Base-by-base conservation (phyloP, 495 filamentous ascomycete genomes). In the Opeltia flavorubescens region DNA sequence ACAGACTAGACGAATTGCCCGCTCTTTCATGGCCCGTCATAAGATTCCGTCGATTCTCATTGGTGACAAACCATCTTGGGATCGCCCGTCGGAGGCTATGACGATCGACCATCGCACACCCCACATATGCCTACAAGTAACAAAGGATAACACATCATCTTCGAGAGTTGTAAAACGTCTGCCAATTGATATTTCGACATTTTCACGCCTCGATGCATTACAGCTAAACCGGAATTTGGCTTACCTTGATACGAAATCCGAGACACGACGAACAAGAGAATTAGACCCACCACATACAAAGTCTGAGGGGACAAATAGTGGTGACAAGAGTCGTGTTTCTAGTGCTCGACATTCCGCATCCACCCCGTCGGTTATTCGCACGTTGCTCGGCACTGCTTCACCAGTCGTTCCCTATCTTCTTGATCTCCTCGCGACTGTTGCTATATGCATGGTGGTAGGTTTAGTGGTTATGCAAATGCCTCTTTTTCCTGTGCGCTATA, bases 181-280 rank as follows among this genome's bases (percentile, higher is more conserved):
- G 18, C 83, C 83, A 12, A 78, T 87, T 53, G 83, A 88, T 53
- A 55, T 84, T n/a, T 64, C 69, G 42, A 84, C 80, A 0, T 87
- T 88, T 48, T 65, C 78, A 51, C 80, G 76, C 39, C 81, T 88
- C 54, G 77, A 83, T 48, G 73, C 80, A 20, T 62, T 75, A 25
- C 83, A 88, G 55, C 72, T 88, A 57, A 87, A 86, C 56, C 66
- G 80, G 46, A 84, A 86, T 53, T 59, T 88, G 41, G 80, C 81
- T 43, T 81, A 74, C 33, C 62, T 88, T 42, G 78, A 29, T 25
- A 31, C 13, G 9, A 13, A 20, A 38, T 27, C 15, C 31, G 36
- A 23, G 15, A 34, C 6, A 20, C 28, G 11, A 35, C 28, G 34
- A 36, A 36, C 34, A 36, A 36, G 34, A 36, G 20, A 12, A n/a